These are phyloP conservation scores for Scortechinia acanthostroma DNA, from an alignment of 2,329 filamentous ascomycete species.

Conservation along the genomic window DNA sequence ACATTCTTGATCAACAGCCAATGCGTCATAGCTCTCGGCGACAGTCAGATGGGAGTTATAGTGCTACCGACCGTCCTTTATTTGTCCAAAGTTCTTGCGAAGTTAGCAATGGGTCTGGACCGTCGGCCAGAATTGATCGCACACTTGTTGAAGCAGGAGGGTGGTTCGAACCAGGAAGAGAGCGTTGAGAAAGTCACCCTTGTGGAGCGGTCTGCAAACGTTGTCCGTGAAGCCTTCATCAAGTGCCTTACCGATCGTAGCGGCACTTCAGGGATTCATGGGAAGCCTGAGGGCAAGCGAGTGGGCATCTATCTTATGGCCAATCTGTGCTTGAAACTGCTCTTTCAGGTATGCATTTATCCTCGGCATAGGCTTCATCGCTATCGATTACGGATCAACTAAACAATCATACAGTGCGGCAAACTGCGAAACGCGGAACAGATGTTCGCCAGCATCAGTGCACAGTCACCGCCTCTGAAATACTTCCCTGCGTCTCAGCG, in stretches of 20 bases:
- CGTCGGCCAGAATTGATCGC: slow-evolving; percentile 1
- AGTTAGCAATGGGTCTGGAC: neutral
- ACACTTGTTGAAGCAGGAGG: neutral
- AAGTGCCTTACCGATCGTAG: neutral
- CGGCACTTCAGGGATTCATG: neutral
- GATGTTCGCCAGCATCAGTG: slow-evolving; percentile 3
- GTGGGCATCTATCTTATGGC: slow-evolving; percentile 1
- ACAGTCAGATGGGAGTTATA: neutral
- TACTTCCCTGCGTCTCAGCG: neutral
- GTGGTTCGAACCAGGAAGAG: neutral
- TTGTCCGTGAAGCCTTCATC: slow-evolving; percentile 2
- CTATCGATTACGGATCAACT: neutral
- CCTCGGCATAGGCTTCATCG: neutral
- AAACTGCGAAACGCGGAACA: slow-evolving; percentile 1
- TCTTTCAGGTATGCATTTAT: neutral
- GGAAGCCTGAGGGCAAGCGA: neutral
- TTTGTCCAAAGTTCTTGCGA: neutral
- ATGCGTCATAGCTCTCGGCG: neutral
- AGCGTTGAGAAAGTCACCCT: neutral
- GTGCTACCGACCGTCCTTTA: slow-evolving; percentile 2
- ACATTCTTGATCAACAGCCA: neutral
- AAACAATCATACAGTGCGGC: neutral
- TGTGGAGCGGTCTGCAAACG: neutral
- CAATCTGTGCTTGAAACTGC: neutral
- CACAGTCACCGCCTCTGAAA: neutral